Conservation (phyloP, 495 filamentous ascomycete species). For the Hypoxylon crocopeplum region DNA sequence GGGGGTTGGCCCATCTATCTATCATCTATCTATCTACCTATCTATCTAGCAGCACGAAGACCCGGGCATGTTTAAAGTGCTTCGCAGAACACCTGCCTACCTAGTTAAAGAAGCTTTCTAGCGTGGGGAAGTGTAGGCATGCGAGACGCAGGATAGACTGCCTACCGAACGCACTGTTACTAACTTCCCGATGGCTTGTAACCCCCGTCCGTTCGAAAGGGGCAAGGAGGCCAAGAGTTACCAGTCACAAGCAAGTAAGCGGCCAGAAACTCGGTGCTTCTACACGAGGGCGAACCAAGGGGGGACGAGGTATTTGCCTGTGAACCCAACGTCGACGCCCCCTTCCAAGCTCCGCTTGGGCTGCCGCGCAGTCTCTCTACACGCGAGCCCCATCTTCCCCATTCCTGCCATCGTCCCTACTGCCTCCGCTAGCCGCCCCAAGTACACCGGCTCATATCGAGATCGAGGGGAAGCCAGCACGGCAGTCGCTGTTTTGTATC, state of each 20-base stretch:
- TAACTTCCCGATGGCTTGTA: conserved; percentile 37
- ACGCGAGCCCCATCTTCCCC: conserved; percentile 36
- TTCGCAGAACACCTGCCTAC: conserved; percentile 13
- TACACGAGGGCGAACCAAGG: conserved; percentile 24
- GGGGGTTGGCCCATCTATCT: conserved; percentile 31
- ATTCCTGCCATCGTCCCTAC: conserved; percentile 32
- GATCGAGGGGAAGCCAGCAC: conserved; percentile 41
- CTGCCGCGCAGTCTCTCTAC: conserved; percentile 36
- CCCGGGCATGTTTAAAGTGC: conserved; percentile 34
- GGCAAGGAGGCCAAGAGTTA: conserved; percentile 22
- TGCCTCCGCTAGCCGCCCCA: conserved; percentile 39
- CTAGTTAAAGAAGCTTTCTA: conserved; percentile 13
- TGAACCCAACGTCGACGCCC: conserved; percentile 26
- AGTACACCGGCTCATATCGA: conserved; percentile 43
- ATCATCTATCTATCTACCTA: conserved; percentile 22
- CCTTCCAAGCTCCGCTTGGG: conserved; percentile 32
- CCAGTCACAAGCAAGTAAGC: conserved; percentile 39
- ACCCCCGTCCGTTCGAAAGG: conserved; percentile 34
- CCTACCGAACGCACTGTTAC: conserved; percentile 22
- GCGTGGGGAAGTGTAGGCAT: conserved; percentile 20
- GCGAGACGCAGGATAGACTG: conserved; percentile 19
- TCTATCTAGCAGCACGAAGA: conserved; percentile 34
- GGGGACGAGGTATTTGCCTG: conserved; percentile 16
- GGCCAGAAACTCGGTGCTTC: conserved; percentile 41
- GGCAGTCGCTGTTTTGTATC: conserved; percentile 36